These are phyloP conservation scores for Teunomyces pallodes DNA, from an alignment of 805 yeast species.

Conservation along the genomic window DNA sequence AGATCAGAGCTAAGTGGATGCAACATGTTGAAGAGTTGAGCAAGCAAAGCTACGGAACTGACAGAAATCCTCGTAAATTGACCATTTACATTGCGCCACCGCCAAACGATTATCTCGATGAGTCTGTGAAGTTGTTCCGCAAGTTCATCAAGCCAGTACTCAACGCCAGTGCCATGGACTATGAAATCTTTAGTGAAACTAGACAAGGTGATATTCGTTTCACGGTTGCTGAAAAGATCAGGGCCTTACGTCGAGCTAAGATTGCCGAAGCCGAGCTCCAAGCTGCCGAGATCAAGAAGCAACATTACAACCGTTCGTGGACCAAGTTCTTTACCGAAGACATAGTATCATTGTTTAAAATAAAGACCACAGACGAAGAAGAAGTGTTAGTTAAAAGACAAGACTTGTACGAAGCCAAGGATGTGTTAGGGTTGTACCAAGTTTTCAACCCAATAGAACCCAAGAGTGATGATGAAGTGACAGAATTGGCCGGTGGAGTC, in stretches of 20 bases:
- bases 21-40: constrained; percentile 55
- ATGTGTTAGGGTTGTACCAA: constrained; percentile 59
- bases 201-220: constrained; percentile 88
- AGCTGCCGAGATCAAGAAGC: constrained; percentile 3
- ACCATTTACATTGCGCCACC: constrained; percentile 93
- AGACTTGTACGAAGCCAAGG: constrained; percentile 38
- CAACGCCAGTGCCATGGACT: constrained; percentile 82
- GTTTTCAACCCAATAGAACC: constrained; percentile 24
- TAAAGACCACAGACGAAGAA: constrained; percentile 21
- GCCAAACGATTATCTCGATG: constrained; percentile 84
- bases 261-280: constrained; percentile 10
- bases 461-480: constrained; percentile 47
- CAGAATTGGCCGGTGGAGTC: constrained; percentile 73
- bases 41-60: constrained; percentile 39
- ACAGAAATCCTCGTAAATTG: constrained; percentile 67
- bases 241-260: constrained; percentile 57
- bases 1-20: constrained; percentile 64
- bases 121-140: constrained; percentile 69
- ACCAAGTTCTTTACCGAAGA: constrained; percentile 21
- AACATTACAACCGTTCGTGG: constrained; percentile 25
- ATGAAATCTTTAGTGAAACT: constrained; percentile 68
- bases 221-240: constrained; percentile 76
- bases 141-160: constrained; percentile 82
- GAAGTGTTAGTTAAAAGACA: constrained; percentile 26
- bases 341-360: constrained; percentile 8